A percentile compares a stretch with the other conserved stretches of the same genome.
Conservation (phyloP, 2,329 filamentous ascomycete species). For the Penicillium sp. region DNA sequence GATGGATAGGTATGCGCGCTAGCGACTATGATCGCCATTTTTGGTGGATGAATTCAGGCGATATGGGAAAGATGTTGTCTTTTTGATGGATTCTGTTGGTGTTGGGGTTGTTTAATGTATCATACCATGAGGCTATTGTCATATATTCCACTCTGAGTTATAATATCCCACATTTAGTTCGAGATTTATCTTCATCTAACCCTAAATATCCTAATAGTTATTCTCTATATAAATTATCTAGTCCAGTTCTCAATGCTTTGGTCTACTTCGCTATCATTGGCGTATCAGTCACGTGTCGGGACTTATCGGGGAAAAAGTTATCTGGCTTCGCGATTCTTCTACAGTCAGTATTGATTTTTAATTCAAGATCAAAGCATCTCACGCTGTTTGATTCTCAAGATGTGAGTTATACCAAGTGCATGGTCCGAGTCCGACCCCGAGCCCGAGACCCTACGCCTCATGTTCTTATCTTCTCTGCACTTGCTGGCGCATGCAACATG, state of each 20-base stretch:
- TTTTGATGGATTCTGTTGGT: neutral
- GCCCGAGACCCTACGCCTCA: neutral
- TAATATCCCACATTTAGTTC: neutral
- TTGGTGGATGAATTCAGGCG: neutral
- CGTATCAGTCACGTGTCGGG: neutral
- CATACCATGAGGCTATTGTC: neutral
- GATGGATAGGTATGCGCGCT: neutral
- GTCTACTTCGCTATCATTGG: neutral
- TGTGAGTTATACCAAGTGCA: neutral
- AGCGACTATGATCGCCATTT: neutral
- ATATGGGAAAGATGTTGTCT: neutral
- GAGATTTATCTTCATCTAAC: neutral
- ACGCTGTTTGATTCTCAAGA: neutral
- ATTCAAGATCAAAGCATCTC: neutral
- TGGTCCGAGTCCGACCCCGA: neutral
- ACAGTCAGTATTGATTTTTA: neutral
- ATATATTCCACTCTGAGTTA: slow-evolving; percentile 2
- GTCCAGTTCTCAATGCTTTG: neutral
- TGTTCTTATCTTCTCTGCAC: neutral
- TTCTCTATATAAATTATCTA: neutral
- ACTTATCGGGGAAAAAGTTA: neutral
- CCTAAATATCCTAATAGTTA: too few relatives aligned
- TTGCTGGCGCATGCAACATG: neutral
- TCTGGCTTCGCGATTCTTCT: neutral
- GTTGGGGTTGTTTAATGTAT: neutral